Evolutionary conservation across 495 filamentous ascomycete species (phyloP), one percentile per base, ranked within the genome.

Genomic region (Xylaria castorea): DNA sequence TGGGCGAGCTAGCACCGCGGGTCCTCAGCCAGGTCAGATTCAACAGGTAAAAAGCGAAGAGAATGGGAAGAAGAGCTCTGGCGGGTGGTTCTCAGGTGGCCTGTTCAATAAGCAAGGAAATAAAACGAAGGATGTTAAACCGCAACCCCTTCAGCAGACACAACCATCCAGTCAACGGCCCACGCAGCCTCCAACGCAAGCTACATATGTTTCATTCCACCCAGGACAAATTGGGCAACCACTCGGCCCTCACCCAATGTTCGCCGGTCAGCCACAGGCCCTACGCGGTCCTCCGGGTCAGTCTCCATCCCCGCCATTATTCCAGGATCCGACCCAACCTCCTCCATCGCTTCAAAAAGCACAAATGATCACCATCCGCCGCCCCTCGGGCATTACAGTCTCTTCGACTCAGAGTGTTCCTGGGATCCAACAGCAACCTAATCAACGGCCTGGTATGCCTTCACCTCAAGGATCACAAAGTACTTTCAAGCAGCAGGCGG

Each of bases 381-480:
- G 78, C 14, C 76, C 78, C 25, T 76, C 78, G 1, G 78, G 76
- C 64, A 74, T 80, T 50, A 80, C 78, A 0, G 74, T 80, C 22
- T 66, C 74, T n/a, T 71, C 76, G 6, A 48, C 71, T 18, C 78
- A 76, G 27, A 76, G 50, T 38, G 64, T 65, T 32, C 25, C 25
- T 34, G 71, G 63, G 6, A 58, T 61, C 27, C 73, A 64, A n/a
- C 61, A 73, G 1, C 64, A 71, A 5, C 66, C 71, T 55, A 51
- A 50, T 22, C 73, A 76, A 46, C 66, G 60, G 46, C 48, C 69
- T 16, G n/a, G 68, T 27, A 68, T 72, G 58, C 22, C 42, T 2
- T 70, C 62, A n/a, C 64, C 72, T 11, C 73, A 72, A 68, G 69
- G 55, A 27, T 65, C 77, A 11, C 74, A 74, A 51, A 50, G 61